A percentile compares a stretch with the other conserved stretches of the same genome.
These are phyloP conservation scores for Pharnaceum exiguum DNA, from an alignment of 148 eudicot genomes.

Conservation along the genomic window DNA sequence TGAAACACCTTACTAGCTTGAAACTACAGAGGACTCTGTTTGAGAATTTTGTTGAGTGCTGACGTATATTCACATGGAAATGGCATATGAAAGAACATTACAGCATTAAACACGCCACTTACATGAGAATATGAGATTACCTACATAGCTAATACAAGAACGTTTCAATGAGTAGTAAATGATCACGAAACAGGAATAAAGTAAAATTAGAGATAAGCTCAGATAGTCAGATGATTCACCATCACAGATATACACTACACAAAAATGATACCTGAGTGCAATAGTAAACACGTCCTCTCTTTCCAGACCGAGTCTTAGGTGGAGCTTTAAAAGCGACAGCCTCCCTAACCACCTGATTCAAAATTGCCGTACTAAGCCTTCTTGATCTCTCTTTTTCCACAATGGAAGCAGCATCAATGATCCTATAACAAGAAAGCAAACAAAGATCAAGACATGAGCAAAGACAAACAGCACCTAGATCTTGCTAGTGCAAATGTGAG, in stretches of 20 bases:
- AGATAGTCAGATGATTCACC: neutral
- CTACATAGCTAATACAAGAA: too few species aligned
- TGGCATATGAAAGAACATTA: neutral
- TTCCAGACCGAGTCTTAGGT: slow-evolving; percentile 90
- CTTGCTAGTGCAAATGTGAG: too few species aligned
- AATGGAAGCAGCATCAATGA: slow-evolving; percentile 69
- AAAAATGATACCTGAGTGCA: slow-evolving; percentile 75
- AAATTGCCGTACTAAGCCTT: slow-evolving; percentile 69
- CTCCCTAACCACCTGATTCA: slow-evolving; percentile 87
- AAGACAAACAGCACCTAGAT: slow-evolving; percentile 1
- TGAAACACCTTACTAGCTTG: too few species aligned
- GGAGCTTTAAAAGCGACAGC: slow-evolving; percentile 96
- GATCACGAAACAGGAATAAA: too few species aligned
- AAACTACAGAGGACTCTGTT: too few species aligned
- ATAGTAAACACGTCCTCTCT: slow-evolving; percentile 92
- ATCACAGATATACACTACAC: neutral
- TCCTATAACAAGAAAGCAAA: slow-evolving; percentile 36
- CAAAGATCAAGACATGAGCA: neutral
- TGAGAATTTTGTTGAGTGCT: too few species aligned
- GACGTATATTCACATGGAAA: too few species aligned
- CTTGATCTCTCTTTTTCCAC: slow-evolving; percentile 94
- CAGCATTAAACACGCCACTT: neutral
- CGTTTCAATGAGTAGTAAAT: too few species aligned
- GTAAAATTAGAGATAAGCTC: too few species aligned
- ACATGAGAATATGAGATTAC: neutral